Base-by-base conservation (phyloP, 805 yeast species). In the Diddensiella santjacobensis region DNA sequence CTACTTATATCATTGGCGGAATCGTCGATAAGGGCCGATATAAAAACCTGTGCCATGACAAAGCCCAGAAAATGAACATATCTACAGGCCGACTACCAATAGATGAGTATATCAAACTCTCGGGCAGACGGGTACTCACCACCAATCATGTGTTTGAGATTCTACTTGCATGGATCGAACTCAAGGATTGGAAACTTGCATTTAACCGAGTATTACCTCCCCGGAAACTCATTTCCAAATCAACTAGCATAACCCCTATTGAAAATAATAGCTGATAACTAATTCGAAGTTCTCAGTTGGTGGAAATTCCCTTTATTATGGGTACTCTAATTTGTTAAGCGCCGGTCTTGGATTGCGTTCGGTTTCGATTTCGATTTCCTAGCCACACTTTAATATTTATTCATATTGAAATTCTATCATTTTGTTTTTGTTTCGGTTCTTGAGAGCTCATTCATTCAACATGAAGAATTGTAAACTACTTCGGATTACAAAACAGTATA, bases 141-240 rank as follows among this genome's bases (percentile, higher is more conserved):
- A 90, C 97, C 0, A 85, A 95, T 26, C 98, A 91, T 64, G 98
- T 93, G n/a, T 84, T 87, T 52, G 96, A 91, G 64, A 68, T 93
- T 52, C 71, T 89, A 68, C 73, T 91, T 47, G 79, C 81, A 62
- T 89, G 91, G 85, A 75, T 82, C 50, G 95, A 89, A 58, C 70
- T 72, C 40, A 74, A 74, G 48, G 87, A 87, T 65, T 91, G 99
- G 98, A 84, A 80, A 57, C 67, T 64, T 44, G 95, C 97, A 0
- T 89, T 93, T 63, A 91, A 89, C 62, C 72, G 75, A n/a, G 93
- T 87, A 1, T 73, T 91, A 45, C 99, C 99, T 2, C 79, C 79
- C 33, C 74, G 98, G 55, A 93, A 90, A 58, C 60, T 76, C 20
- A 64, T 23, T 8, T 19, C n/a, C 18, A 35, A 35, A 15, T 8